Evolutionary conservation across 257 asterid genomes (phyloP).

Genomic region (Ocimum tenuiflorum): DNA sequence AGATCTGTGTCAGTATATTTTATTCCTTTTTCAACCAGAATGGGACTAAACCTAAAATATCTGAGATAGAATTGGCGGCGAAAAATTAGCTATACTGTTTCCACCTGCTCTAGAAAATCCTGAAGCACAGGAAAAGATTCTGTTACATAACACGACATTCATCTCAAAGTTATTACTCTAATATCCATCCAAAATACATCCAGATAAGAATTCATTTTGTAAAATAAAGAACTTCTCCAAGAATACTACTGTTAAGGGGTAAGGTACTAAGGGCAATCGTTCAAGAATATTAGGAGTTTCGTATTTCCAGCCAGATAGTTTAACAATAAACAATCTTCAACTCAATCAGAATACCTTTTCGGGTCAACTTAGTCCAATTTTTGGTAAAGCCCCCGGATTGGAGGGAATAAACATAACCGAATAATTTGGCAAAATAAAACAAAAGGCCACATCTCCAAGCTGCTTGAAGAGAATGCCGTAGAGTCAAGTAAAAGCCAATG

Average conservation of each 20-base stretch:
- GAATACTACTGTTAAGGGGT: not conserved
- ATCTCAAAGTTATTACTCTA: not conserved
- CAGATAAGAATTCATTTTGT: not conserved
- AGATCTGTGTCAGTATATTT: constrained; percentile 11
- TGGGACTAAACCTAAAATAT: not conserved
- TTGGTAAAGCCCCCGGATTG: no score
- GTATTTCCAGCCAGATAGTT: not conserved
- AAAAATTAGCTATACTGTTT: not conserved
- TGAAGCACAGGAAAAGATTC: not conserved
- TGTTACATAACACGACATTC: not conserved
- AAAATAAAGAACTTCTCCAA: not conserved
- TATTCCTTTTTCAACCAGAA: constrained; percentile 3
- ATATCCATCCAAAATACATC: not conserved
- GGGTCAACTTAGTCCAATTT: no score
- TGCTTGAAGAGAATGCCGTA: no score
- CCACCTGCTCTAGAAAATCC: constrained; percentile 5
- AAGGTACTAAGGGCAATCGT: no score
- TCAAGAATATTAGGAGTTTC: not conserved
- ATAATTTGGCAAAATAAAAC: no score
- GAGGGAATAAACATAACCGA: no score
- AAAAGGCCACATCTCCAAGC: no score
- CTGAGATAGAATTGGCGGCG: not conserved
- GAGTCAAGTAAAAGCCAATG: no score
- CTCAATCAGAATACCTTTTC: no score
- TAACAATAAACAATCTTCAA: no score